Percentiles rank a stretch among this genome's conserved stretches.
phyloP scores from a whole-genome alignment of 108 stramenopile species.

The Fistulifera solaris region DNA sequence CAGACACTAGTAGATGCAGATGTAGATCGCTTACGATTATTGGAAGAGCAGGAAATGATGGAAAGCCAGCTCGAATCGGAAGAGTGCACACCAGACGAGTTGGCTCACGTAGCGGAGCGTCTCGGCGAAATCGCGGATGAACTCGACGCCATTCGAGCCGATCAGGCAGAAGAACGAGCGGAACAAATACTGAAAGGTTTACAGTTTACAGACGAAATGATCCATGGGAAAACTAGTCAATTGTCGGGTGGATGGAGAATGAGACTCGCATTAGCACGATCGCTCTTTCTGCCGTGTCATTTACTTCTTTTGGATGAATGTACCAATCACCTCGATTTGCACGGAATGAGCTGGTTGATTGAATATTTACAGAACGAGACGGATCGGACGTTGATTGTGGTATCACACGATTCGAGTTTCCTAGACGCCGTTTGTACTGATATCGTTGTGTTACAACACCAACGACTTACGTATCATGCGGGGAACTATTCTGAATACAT shows the following conservation, averaged over 20 bases:
- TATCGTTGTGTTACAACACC: conserved; percentile 26
- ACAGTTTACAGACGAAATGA: conserved; percentile 46
- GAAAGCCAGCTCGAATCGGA: conserved; percentile 45
- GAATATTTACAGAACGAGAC: conserved; percentile 52
- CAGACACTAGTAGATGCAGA: conserved; percentile 63
- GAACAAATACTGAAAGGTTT: conserved; percentile 46
- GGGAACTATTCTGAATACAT: conserved; percentile 59
- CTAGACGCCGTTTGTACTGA: conserved; percentile 79
- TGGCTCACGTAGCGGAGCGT: conserved; percentile 38
- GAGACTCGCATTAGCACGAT: conserved; percentile 80
- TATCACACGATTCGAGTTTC: conserved; percentile 87
- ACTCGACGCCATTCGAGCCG: conserved; percentile 63
- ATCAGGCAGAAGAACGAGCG: conserved; percentile 54
- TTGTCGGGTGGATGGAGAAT: conserved; percentile 93
- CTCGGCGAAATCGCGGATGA: conserved; percentile 56
- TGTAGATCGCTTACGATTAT: conserved; percentile 34
- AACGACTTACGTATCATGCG: conserved; percentile 43
- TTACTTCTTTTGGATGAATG: conserved; percentile 88
- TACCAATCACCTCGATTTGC: conserved; percentile 90
- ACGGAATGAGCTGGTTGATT: conserved; percentile 77
- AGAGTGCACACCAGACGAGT: conserved; percentile 34
- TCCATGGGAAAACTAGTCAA: conserved; percentile 52
- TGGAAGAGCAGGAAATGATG: conserved; percentile 49
- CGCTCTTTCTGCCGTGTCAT: conserved; percentile 59
- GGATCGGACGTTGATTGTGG: conserved; percentile 60